phyloP scores from a whole-genome alignment of 202 grass and related monocot genomes.

The Zizania palustris region DNA sequence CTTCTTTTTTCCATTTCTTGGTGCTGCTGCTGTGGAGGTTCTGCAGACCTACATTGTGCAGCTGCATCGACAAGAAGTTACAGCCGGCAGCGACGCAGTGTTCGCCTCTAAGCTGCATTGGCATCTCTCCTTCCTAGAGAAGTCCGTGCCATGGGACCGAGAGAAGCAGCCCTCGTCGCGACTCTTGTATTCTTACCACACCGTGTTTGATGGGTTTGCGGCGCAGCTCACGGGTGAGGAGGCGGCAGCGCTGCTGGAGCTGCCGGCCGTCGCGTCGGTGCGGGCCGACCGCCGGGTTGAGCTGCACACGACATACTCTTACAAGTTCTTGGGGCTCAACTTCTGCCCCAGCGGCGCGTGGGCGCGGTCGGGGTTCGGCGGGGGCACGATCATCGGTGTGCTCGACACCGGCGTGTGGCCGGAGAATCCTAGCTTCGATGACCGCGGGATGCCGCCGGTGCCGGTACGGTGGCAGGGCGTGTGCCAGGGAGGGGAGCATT shows the following conservation, averaged over 20 bases:
- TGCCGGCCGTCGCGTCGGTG: constrained; percentile 67
- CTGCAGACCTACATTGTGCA: constrained; percentile 79
- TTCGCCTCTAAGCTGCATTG: constrained; percentile 40
- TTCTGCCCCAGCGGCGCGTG: constrained; percentile 58
- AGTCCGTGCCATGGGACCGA: constrained; percentile 37
- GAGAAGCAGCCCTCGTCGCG: constrained; percentile 48
- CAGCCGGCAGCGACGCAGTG: not conserved
- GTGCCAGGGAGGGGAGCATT: constrained; percentile 72
- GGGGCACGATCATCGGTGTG: constrained; percentile 65
- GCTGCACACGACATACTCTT: constrained; percentile 87
- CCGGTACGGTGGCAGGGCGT: constrained; percentile 61
- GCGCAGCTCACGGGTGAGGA: constrained; percentile 57
- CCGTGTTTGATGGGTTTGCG: constrained; percentile 84
- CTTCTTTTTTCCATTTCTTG: constrained; percentile 13
- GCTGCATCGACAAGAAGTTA: constrained; percentile 45
- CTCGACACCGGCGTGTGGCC: constrained; percentile 98
- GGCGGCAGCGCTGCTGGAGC: constrained; percentile 46
- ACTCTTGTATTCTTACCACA: constrained; percentile 82
- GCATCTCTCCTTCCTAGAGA: constrained; percentile 73
- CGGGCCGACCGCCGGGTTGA: constrained; percentile 62
- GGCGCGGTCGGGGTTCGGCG: constrained; percentile 65
- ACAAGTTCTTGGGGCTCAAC: constrained; percentile 76
- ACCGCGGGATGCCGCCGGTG: constrained; percentile 62
- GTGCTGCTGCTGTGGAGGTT: constrained; percentile 10
- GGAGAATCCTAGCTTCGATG: constrained; percentile 81